Percentiles rank a stretch among this genome's conserved stretches.
phyloP scores from a whole-genome alignment of 495 filamentous ascomycete species.

The Penicillium waksmanii region DNA sequence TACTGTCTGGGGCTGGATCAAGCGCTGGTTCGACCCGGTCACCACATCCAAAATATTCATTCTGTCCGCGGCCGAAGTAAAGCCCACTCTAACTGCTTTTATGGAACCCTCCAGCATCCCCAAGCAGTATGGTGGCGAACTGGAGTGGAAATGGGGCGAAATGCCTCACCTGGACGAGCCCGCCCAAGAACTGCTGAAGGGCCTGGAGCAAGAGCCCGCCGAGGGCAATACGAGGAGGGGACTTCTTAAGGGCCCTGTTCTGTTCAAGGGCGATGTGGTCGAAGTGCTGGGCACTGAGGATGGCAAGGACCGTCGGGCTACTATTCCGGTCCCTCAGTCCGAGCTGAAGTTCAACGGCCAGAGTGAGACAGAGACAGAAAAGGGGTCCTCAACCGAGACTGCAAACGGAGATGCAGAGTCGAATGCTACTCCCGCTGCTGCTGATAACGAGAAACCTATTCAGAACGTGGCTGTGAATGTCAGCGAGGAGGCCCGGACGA shows the following conservation, averaged over 20 bases:
- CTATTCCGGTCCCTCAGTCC: conserved; percentile 33
- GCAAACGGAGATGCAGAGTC: conserved; percentile 12
- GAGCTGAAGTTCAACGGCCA: not conserved
- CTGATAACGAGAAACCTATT: conserved; percentile 22
- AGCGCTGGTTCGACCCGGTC: conserved; percentile 92
- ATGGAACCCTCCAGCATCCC: conserved; percentile 82
- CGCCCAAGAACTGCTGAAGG: conserved; percentile 50
- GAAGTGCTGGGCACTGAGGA: conserved; percentile 46
- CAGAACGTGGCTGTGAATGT: conserved; percentile 24
- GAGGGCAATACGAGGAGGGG: conserved; percentile 35
- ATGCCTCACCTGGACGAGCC: conserved; percentile 69
- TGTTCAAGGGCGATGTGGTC: conserved; percentile 44
- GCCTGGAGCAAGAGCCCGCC: conserved; percentile 34
- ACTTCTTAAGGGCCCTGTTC: conserved; percentile 45
- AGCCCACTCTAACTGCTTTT: conserved; percentile 73
- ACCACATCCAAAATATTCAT: conserved; percentile 95
- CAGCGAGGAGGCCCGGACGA: conserved; percentile 19
- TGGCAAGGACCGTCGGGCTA: conserved; percentile 40
- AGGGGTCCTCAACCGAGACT: conserved; percentile 7
- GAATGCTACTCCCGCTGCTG: not conserved
- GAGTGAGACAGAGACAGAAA: conserved; percentile 7
- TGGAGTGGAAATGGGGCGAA: conserved; percentile 79
- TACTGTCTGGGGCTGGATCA: conserved; percentile 94
- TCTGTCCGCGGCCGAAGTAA: conserved; percentile 67
- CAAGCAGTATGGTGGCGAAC: conserved; percentile 79